phyloP scores from a whole-genome alignment of 495 filamentous ascomycete genomes.

The Hypoxylon cercidicola region DNA sequence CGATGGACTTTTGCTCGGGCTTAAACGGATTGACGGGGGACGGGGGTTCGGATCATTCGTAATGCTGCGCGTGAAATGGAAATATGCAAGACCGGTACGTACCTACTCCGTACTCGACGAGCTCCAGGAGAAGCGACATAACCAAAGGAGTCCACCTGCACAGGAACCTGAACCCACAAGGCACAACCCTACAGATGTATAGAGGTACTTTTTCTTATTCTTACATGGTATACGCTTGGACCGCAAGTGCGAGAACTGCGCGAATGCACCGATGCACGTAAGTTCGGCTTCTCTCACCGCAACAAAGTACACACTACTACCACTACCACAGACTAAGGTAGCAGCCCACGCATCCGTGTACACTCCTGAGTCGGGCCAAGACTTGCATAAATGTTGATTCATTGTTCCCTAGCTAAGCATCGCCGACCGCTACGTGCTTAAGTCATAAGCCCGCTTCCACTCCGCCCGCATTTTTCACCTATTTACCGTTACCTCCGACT shows the following conservation, averaged over 20 bases:
- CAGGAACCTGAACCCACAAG: slow-evolving; percentile 1
- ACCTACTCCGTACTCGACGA: slow-evolving; percentile 7
- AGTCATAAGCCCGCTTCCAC: slow-evolving; percentile 41
- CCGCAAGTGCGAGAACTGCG: slow-evolving; percentile 38
- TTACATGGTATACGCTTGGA: slow-evolving; percentile 7
- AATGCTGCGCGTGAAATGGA: slow-evolving; percentile 13
- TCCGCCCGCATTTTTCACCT: slow-evolving; percentile 6
- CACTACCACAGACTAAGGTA: not conserved
- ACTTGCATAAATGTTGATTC: slow-evolving; percentile 36
- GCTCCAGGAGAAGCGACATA: slow-evolving; percentile 1
- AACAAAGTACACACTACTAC: slow-evolving; percentile 34
- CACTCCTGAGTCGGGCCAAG: slow-evolving; percentile 31
- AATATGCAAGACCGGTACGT: slow-evolving; percentile 1
- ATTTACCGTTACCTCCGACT: slow-evolving; percentile 17
- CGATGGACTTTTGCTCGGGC: slow-evolving; percentile 45
- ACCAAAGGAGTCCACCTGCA: too few relatives aligned
- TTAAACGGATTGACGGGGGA: slow-evolving; percentile 42
- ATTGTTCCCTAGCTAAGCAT: slow-evolving; percentile 15
- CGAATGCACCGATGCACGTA: slow-evolving; percentile 30
- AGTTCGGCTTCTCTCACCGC: slow-evolving; percentile 33
- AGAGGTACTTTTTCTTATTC: not conserved
- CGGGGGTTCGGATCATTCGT: slow-evolving; percentile 42
- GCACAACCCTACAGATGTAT: not conserved
- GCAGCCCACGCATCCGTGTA: slow-evolving; percentile 12
- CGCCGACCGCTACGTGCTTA: slow-evolving; percentile 39